Evolutionary conservation across 2,329 filamentous ascomycete genomes (phyloP), one percentile per base, ranked within the genome.

Genomic region (Cordyceps cateniannulata): DNA sequence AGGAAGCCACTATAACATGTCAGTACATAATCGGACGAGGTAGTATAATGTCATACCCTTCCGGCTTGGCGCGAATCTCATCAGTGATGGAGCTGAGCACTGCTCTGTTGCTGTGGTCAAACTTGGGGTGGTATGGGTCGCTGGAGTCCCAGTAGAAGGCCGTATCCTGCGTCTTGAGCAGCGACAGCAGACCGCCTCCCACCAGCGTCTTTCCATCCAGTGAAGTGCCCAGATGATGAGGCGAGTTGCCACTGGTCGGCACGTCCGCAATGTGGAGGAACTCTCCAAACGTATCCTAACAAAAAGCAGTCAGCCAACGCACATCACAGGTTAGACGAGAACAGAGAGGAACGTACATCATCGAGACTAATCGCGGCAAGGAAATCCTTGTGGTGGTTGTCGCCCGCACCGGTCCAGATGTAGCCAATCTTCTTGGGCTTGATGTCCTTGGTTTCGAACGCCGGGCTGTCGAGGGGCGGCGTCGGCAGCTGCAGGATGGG

Each of bases 341-440:
- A 35, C 12, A 6, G 40, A n/a, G 52, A 38, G 35, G 32, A 8
- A 49, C 0, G 9, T 14, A 79, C 77, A 74, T 85, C 83, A 64
- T 86, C 83, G 5, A 86, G 77, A 68, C 78, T 82, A 69, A 81
- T 79, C 1, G 83, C 83, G 1, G 81, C 81, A 48, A 86, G 70
- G 69, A 85, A 86, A 64, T 85, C 79, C 68, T 80, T 80, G 70
- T 86, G 83, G 51, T 77, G 67, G 66, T 86, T 85, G 66, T 86
- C 83, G 40, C 81, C 84, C 38, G 84, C 76, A 20, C 79, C 83
- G 57, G 82, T 85, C 82, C 82, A 86, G 73, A 86, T 85, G 71
- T 85, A 85, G 0, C 83, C 84, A 68, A 86, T 83, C 75, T 86
- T 86, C 79, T 86, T 86, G 29, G 84, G 84, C 72, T 81, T 81